A percentile compares a stretch with the other conserved stretches of the same genome.
These are phyloP conservation scores for Aureobasidium sp. DNA, from an alignment of 2,329 filamentous ascomycete genomes.

Conservation along the genomic window DNA sequence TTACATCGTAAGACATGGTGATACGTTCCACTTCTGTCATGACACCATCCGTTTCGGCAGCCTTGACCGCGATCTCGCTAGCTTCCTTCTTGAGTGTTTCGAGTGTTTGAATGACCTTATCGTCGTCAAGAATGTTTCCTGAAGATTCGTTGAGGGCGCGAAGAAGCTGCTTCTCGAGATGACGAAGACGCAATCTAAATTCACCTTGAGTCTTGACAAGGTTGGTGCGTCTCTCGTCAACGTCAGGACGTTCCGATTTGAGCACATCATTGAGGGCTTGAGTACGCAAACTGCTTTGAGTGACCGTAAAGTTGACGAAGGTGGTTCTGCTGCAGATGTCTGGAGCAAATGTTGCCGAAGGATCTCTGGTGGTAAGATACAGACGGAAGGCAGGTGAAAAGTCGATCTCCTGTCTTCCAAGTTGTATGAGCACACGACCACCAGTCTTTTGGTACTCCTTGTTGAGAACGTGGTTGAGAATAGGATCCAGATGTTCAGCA, in stretches of 20 bases:
- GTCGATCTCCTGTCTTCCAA: constrained; percentile 97
- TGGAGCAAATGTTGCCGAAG: constrained; percentile 88
- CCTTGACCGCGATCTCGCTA: constrained; percentile 91
- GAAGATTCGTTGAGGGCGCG: constrained; percentile 95
- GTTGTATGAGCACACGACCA: constrained; percentile 93
- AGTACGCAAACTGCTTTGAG: constrained; percentile 95
- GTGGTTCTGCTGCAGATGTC: constrained; percentile 98
- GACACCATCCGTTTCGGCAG: constrained; percentile 91
- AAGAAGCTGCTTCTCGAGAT: constrained; percentile 86
- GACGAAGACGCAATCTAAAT: constrained; percentile 95
- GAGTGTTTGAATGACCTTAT: constrained; percentile 94
- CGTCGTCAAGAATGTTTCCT: constrained; percentile 96
- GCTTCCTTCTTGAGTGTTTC: constrained; percentile 98
- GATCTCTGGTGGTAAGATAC: constrained; percentile 90
- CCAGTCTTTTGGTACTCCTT: constrained; percentile 99
- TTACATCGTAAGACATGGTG: constrained; percentile 86
- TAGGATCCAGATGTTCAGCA: constrained; percentile 91
- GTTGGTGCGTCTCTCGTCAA: constrained; percentile 92
- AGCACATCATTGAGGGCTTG: constrained; percentile 96
- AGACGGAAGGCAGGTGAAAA: constrained; percentile 96
- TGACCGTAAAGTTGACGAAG: constrained; percentile 99
- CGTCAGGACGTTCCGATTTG: constrained; percentile 93
- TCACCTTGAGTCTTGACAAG: constrained; percentile 98
- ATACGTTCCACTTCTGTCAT: constrained; percentile 98
- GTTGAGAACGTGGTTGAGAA: constrained; percentile 96